Evolutionary conservation across 169 alveolate genomes (phyloP).

Genomic region (Eimeria necatrix): DNA sequence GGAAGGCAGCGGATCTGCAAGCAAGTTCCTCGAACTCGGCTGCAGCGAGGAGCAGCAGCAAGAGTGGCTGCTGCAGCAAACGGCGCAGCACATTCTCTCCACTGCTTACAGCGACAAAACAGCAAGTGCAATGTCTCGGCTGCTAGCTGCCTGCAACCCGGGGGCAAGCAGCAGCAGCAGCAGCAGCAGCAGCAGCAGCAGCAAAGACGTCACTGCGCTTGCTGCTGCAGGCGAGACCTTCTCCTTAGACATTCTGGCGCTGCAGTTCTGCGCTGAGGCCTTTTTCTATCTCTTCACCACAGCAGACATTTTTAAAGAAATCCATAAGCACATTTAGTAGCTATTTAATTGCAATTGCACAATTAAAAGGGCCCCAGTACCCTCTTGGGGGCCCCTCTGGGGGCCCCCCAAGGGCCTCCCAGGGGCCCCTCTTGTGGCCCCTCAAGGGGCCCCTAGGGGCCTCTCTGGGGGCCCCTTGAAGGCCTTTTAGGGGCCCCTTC

Average conservation of each 20-base stretch:
- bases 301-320: neutral
- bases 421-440: too few species aligned
- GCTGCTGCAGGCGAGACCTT: slow-evolving; percentile 23
- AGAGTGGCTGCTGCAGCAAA: slow-evolving; percentile 38
- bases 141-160: neutral
- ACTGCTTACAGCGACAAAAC: slow-evolving; percentile 7
- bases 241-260: neutral
- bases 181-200: neutral
- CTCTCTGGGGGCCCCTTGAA: too few species aligned
- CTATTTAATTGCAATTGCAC: too few species aligned
- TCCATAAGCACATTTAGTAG: neutral
- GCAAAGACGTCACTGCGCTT: neutral
- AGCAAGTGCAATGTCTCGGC: neutral
- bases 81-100: slow-evolving; percentile 1
- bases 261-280: neutral
- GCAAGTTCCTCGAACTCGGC: slow-evolving; percentile 4
- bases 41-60: slow-evolving; percentile 21
- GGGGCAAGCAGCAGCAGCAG: slow-evolving; percentile 2
- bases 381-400: too few species aligned
- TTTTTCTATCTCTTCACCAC: neutral
- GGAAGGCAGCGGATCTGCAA: neutral
- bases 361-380: too few species aligned
- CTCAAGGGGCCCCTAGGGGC: too few species aligned
- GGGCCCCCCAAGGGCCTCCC: too few species aligned
- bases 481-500: too few species aligned